Base-by-base conservation (phyloP, 2,329 filamentous ascomycete genomes). In the Fusarium dimerum region DNA sequence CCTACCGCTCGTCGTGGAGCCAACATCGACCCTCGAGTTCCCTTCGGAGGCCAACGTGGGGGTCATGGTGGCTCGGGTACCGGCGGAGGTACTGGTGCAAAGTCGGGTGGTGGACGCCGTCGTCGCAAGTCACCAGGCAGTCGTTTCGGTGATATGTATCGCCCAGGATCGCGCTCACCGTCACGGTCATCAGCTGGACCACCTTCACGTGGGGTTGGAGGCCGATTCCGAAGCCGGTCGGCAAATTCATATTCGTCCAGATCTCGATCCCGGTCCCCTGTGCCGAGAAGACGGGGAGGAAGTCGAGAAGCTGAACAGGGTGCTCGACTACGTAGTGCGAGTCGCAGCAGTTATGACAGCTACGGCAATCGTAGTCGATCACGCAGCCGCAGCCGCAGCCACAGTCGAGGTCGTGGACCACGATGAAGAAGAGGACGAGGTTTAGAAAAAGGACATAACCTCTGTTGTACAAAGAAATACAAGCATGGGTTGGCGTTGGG, bases 1-100 rank as follows among this genome's bases (percentile, higher is more conserved):
- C 90, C 90, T 1, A 82, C 82, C 6, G 84, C 88, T 47, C 82
- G 87, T 46, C 82, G 82, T 45, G 81, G 82, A 52, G 80, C 79
- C 51, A 82, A 82, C 58, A 81, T 85, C 62, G 77, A 84, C 66
- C 76, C 85, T 53, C 63, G 73, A 55, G 56, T 71, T 39, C 68
- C 71, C 16, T 67, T 69, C 44, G 55, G 60, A 8, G 64, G 62
- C 11, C 62, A 64, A 10, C 69, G 69, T 48, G 68, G 68, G 39
- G 72, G 72, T 3, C 70, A 69, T 47, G 49, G 59, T 36, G 56
- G 61, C 48, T 52, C 57, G 8, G 45, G 57, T 32, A 26, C 51
- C 41, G 61, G 60, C 47, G 62, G 68, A 20, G 62, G 68, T 17
- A 65, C 69, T 20, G 51, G 50, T 20, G 47, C 53, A 39, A 71